Base-by-base conservation (phyloP, 1,284 basidiomycete genomes). In the Termitomyces sp. region DNA sequence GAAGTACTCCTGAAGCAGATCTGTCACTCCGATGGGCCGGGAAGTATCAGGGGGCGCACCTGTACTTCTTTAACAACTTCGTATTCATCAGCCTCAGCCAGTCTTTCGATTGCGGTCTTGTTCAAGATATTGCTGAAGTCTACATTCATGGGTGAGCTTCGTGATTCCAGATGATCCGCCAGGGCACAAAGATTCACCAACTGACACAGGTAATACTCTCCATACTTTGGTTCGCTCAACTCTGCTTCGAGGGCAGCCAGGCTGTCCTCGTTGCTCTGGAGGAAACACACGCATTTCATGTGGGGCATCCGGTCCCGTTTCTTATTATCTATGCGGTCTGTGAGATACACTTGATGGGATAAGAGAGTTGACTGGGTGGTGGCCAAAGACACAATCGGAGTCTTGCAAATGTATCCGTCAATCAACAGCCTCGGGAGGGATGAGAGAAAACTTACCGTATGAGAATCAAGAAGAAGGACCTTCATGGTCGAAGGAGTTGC, bases 141-240 rank as follows among this genome's bases (percentile, higher is more conserved):
- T 97, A 61, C 26, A 57, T 43, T 49, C 55, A 40, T 53, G 41
- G 7, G 53, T 71, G 52, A 69, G 63, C 58, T 49, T 43, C 54
- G 36, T 39, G 8, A 9, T 54, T 60, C 55, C 59, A 45, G 50
- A 56, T 26, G 55, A 60, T 58, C 57, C 57, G 63, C 54, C 55
- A 57, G 56, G 57, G 61, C 62, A 65, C 64, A 67, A 70, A 71
- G 68, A 81, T 73, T 77, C 79, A 88, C 84, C 79, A 75, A 92
- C 93, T 87, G 80, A 97, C 94, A 97, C 65, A 98, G 76, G 80
- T 94, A 98, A 74, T 99, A 99, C 72, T 92, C 90, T 66, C 92
- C 92, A 68, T 99, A 99, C 69, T 90, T 88, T 4, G 95, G 97
- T 65, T 92, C 89, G 42, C 79, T 79, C 50, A 99, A 78, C 69